Evolutionary conservation across 2,329 filamentous ascomycete genomes (phyloP).

Genomic region (Alternaria atra): DNA sequence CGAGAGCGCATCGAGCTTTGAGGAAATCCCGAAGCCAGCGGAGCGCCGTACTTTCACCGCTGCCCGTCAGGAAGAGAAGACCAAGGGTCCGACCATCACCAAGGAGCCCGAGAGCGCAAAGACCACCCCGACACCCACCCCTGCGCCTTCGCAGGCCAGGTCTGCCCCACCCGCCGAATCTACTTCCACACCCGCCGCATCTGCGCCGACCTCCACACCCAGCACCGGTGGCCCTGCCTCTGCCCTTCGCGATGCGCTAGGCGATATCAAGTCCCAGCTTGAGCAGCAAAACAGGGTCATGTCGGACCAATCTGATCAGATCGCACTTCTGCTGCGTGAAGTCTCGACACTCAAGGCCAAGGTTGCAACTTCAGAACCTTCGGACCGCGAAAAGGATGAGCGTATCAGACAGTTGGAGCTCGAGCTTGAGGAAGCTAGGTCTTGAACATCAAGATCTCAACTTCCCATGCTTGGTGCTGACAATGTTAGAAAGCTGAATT

Average conservation of each 20-base stretch:
- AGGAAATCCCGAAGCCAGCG: constrained; percentile 80
- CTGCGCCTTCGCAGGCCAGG: constrained; percentile 45
- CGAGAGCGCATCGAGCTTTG: constrained; percentile 81
- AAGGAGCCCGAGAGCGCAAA: constrained; percentile 58
- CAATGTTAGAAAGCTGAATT: neutral
- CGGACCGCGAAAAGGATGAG: constrained; percentile 52
- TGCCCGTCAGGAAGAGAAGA: constrained; percentile 53
- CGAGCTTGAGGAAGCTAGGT: constrained; percentile 53
- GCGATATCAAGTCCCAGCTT: constrained; percentile 80
- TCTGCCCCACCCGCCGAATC: constrained; percentile 48
- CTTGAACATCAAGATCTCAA: constrained; percentile 29
- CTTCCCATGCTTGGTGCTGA: neutral
- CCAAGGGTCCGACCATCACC: constrained; percentile 41
- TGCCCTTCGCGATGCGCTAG: constrained; percentile 71
- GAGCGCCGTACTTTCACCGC: constrained; percentile 63
- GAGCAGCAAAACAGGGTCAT: constrained; percentile 81
- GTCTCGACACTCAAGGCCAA: constrained; percentile 74
- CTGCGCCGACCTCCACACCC: constrained; percentile 49
- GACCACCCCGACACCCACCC: constrained; percentile 48
- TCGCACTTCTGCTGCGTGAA: constrained; percentile 72
- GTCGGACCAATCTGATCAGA: constrained; percentile 78
- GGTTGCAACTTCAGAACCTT: constrained; percentile 59
- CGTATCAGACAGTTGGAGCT: constrained; percentile 53
- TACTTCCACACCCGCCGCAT: constrained; percentile 51
- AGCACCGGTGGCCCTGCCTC: constrained; percentile 58